Percentiles rank a stretch among this genome's conserved stretches.
Evolutionary conservation across 441 rosid genomes (phyloP).

Genomic region (Syzygium syzygioides): DNA sequence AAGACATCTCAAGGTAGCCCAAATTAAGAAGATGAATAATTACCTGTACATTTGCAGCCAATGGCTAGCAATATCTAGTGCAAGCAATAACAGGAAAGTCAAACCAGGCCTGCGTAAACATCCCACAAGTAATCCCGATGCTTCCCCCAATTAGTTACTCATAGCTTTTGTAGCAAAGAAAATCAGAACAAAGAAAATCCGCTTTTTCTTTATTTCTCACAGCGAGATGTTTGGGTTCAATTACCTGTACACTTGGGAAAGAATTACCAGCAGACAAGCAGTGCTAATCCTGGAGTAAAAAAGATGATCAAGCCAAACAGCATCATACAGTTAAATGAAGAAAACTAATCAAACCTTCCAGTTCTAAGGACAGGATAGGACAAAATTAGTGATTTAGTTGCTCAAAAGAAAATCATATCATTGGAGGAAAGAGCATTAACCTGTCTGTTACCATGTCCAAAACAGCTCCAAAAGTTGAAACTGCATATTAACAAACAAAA

Average conservation of each 20-base stretch:
- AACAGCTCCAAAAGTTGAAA: constrained; percentile 97
- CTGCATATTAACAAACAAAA: constrained; percentile 25
- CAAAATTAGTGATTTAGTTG: neutral
- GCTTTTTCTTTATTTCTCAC: neutral
- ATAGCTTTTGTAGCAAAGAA: neutral
- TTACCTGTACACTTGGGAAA: constrained; percentile 87
- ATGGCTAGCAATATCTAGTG: constrained; percentile 89
- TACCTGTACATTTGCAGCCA: constrained; percentile 99
- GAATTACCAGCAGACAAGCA: constrained; percentile 86
- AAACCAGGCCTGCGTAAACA: constrained; percentile 73
- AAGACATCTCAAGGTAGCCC: neutral
- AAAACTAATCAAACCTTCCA: neutral
- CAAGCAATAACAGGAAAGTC: constrained; percentile 78
- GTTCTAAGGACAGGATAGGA: neutral
- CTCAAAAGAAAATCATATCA: neutral
- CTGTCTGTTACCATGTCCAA: constrained; percentile 98
- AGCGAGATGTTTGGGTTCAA: neutral
- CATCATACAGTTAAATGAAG: neutral
- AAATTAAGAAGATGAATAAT: neutral
- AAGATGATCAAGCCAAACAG: constrained; percentile 3
- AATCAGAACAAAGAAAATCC: neutral
- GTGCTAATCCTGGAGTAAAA: constrained; percentile 76
- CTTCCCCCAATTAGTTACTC: neutral
- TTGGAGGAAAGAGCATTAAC: constrained; percentile 19
- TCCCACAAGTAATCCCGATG: neutral